phyloP scores from a whole-genome alignment of 1,284 basidiomycete species.

The Xerocomus cyaneibrunnescens region DNA sequence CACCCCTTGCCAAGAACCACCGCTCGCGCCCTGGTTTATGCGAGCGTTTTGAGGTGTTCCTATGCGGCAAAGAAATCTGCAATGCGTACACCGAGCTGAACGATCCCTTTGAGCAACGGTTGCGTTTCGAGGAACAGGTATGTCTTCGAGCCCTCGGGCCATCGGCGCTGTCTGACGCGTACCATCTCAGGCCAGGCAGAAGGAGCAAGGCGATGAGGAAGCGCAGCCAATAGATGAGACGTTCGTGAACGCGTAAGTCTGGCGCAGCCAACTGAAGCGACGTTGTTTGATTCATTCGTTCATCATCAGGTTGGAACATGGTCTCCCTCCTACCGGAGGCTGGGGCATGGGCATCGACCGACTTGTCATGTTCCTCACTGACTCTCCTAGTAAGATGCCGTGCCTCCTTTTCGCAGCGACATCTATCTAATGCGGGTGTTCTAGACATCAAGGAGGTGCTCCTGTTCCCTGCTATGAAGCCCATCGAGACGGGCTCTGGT shows the following conservation, averaged over 20 bases:
- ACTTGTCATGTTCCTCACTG: slow-evolving; percentile 94
- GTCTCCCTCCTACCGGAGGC: slow-evolving; percentile 95
- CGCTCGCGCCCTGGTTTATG: slow-evolving; percentile 92
- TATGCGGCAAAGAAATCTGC: slow-evolving; percentile 98
- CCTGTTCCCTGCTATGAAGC: slow-evolving; percentile 91
- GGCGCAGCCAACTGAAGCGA: neutral
- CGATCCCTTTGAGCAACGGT: slow-evolving; percentile 94
- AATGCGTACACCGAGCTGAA: slow-evolving; percentile 99
- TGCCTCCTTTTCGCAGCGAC: slow-evolving; percentile 1
- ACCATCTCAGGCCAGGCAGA: slow-evolving; percentile 70
- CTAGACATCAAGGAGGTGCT: slow-evolving; percentile 89
- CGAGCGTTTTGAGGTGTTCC: slow-evolving; percentile 98
- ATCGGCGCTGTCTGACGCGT: neutral
- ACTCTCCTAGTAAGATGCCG: slow-evolving; percentile 76
- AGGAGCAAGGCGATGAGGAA: slow-evolving; percentile 97
- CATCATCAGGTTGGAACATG: slow-evolving; percentile 81
- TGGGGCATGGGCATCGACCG: slow-evolving; percentile 96
- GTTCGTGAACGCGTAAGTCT: slow-evolving; percentile 83
- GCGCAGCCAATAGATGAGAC: slow-evolving; percentile 97
- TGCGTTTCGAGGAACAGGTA: slow-evolving; percentile 94
- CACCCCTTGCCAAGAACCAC: slow-evolving; percentile 96
- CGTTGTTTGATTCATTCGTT: slow-evolving; percentile 6
- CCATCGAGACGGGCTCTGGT: slow-evolving; percentile 48
- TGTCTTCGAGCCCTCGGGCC: slow-evolving; percentile 8
- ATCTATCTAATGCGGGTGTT: slow-evolving; percentile 22